A percentile compares a stretch with the other conserved stretches of the same genome.
These are phyloP conservation scores for Crithidia brevicula DNA, from an alignment of 208 protist species.

Conservation along the genomic window DNA sequence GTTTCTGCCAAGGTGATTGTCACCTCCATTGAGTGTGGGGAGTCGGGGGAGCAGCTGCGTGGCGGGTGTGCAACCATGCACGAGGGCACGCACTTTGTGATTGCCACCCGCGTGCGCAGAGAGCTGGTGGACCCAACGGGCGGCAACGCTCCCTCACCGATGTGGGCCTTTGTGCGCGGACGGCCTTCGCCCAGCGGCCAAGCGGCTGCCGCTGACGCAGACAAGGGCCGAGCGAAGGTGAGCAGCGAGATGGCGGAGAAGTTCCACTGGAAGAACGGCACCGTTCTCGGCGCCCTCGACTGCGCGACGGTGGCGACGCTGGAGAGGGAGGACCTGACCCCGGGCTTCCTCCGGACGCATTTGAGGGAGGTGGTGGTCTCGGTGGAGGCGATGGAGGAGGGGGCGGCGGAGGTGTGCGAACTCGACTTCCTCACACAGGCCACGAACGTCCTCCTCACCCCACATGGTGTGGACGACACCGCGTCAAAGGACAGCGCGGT, in stretches of 20 bases:
- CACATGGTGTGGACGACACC: constrained; percentile 21
- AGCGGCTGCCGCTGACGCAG: constrained; percentile 3
- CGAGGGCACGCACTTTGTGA: constrained; percentile 86
- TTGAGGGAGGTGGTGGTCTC: constrained; percentile 37
- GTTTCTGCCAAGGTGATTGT: constrained; percentile 74
- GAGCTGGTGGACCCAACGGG: constrained; percentile 13
- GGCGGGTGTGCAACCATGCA: constrained; percentile 75
- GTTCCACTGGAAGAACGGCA: constrained; percentile 56
- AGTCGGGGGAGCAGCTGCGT: constrained; percentile 31
- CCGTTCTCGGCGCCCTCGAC: constrained; percentile 55
- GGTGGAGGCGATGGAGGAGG: constrained; percentile 25
- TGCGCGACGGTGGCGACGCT: constrained; percentile 53
- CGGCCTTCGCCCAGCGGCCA: constrained; percentile 9
- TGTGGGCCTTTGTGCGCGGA: constrained; percentile 67
- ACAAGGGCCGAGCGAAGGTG: no score
- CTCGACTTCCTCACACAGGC: constrained; percentile 39
- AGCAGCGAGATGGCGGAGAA: constrained; percentile 34
- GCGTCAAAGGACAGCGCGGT: constrained; percentile 4
- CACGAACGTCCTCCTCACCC: constrained; percentile 72
- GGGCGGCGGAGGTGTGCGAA: constrained; percentile 29
- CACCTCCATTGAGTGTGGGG: constrained; percentile 60
- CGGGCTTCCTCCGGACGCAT: constrained; percentile 71
- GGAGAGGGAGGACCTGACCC: constrained; percentile 58
- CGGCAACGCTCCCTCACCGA: constrained; percentile 11
- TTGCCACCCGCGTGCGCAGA: constrained; percentile 70